A percentile compares a stretch with the other conserved stretches of the same genome.
These are phyloP conservation scores for Zygoascus sp. DNA, from an alignment of 1,139 yeast species.

Conservation along the genomic window DNA sequence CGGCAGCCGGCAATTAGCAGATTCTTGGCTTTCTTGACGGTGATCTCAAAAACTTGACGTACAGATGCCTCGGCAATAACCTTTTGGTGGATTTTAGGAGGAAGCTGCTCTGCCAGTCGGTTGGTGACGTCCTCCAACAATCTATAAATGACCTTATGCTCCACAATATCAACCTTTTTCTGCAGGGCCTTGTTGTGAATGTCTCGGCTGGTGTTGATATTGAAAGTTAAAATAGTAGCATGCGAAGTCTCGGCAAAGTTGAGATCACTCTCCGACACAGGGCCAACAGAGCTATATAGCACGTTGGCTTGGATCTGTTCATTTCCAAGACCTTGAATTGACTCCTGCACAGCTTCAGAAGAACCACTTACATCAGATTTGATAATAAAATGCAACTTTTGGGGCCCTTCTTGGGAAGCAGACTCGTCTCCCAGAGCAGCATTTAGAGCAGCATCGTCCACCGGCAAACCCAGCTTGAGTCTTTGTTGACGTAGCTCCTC, in stretches of 20 bases:
- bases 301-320: conserved; percentile 71
- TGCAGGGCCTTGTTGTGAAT: conserved; percentile 57
- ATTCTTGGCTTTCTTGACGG: conserved; percentile 44
- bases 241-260: conserved; percentile 73
- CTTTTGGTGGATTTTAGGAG: conserved; percentile 66
- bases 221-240: conserved; percentile 76
- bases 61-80: conserved; percentile 65
- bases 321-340: conserved; percentile 77
- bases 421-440: conserved; percentile 33
- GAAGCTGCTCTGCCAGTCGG: conserved; percentile 54
- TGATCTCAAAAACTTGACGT: conserved; percentile 67
- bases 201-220: conserved; percentile 64
- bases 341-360: conserved; percentile 63
- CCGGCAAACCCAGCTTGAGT: conserved; percentile 31
- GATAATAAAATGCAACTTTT: conserved; percentile 54
- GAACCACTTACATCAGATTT: conserved; percentile 86
- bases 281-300: conserved; percentile 73
- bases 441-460: conserved; percentile 31
- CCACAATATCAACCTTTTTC: conserved; percentile 54
- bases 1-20: conserved; percentile 83
- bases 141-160: conserved; percentile 79
- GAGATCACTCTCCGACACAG: conserved; percentile 78
- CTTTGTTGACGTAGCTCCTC: conserved; percentile 28
- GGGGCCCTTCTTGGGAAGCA: conserved; percentile 25
- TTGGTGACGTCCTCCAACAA: conserved; percentile 79